A percentile compares a stretch with the other conserved stretches of the same genome.
Conservation (phyloP, 305 asterid species). For the Nicotiana rustica region DNA sequence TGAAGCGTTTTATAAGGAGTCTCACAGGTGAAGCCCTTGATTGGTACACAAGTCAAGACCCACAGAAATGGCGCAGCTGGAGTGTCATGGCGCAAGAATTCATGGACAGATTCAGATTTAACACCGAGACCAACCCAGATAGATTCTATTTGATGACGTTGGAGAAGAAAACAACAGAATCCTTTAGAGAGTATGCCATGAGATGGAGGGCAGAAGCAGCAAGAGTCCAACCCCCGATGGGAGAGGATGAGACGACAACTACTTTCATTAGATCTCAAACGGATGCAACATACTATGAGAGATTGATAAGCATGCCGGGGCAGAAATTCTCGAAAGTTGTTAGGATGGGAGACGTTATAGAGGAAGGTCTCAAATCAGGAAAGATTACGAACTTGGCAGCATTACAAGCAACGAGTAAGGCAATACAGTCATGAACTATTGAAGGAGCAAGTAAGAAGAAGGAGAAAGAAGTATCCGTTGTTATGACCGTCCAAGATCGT, state of each 20-base stretch:
- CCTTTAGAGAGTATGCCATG: not conserved
- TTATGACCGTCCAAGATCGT: too few relatives aligned
- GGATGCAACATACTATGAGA: too few relatives aligned
- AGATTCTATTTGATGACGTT: not conserved
- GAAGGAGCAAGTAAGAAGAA: too few relatives aligned
- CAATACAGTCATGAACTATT: too few relatives aligned
- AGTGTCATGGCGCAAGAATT: not conserved
- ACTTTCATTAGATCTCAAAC: not conserved
- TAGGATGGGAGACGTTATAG: too few relatives aligned
- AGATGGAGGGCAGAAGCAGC: not conserved
- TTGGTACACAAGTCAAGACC: not conserved
- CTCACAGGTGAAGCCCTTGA: not conserved
- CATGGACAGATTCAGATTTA: not conserved
- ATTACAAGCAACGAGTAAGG: too few relatives aligned
- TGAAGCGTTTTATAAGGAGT: not conserved
- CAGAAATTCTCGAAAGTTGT: too few relatives aligned
- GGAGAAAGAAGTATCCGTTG: too few relatives aligned
- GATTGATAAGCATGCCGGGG: too few relatives aligned
- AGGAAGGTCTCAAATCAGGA: too few relatives aligned
- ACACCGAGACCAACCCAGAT: not conserved
- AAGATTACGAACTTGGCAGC: too few relatives aligned
- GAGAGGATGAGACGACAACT: not conserved
- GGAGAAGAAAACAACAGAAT: not conserved
- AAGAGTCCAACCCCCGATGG: not conserved
- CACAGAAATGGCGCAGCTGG: not conserved